Base-by-base conservation (phyloP, 2,329 filamentous ascomycete genomes). In the Myriosclerotinia curreyana region DNA sequence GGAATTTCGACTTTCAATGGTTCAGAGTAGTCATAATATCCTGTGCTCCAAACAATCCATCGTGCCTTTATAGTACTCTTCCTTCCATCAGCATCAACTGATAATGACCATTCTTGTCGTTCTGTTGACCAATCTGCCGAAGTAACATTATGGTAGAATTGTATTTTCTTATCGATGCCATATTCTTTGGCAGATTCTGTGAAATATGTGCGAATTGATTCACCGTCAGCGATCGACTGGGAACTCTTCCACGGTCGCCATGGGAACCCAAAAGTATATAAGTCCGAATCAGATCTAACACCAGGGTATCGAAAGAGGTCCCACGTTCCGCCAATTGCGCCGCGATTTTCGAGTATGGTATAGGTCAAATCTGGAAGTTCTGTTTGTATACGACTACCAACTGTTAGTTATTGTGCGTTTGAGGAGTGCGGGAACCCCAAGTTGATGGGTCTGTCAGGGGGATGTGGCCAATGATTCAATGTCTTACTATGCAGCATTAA, bases 251-350 rank as follows among this genome's bases (percentile, higher is more conserved):
- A 93, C 0, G 87, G 87, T 50, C 84, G 81, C 85, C 89, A 93
- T 1, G 82, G 76, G 69, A 92, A 92, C 22, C 83, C 83, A 66
- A 86, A 87, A 0, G 83, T 86, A 68, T 81, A 81, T 9, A 87
- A 77, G 70, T 87, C 84, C 0, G 83, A 85, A 66, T 87, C 83
- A 2, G 85, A 86, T 53, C 85, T 79, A 67, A 91, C 87, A 9
- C 90, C 88, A 0, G 89, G 90, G 69, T 92, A 94, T 49, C 81
- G 83, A 78, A 92, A 94, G 2, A 92, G 77, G 70, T 89, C 86
- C 90, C 90, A 93, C 0, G 90, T 94, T 1, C 91, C 90, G 1
- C 90, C 90, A 7, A 93, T 79, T 34, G 79, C 77, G 58, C 81
- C 78, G 42, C 90, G 85, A 1, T 80, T 81, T 74, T 94, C 90